These are phyloP conservation scores for Linnemannia exigua DNA, from an alignment of 192 early-diverging fungal species.

Conservation along the genomic window DNA sequence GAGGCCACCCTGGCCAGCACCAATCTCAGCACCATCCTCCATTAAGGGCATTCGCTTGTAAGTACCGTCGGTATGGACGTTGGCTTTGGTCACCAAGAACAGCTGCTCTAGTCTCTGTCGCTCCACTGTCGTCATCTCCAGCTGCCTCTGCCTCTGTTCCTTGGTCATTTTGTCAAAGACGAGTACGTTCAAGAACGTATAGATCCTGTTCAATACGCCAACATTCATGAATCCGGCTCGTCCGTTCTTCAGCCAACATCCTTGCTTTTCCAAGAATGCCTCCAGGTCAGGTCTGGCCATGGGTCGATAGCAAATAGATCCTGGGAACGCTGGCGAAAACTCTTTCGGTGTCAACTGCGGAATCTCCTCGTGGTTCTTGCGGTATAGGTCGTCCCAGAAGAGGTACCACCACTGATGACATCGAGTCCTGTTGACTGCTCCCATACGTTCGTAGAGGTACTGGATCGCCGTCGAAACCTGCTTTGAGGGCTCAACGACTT, in stretches of 20 bases:
- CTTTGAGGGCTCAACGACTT: slow-evolving; percentile 31
- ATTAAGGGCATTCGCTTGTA: slow-evolving; percentile 32
- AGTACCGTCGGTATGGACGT: slow-evolving; percentile 35
- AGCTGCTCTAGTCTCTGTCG: slow-evolving; percentile 37
- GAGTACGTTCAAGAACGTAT: slow-evolving; percentile 68
- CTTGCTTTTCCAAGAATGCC: slow-evolving; percentile 62
- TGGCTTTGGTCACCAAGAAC: slow-evolving; percentile 54
- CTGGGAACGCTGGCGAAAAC: slow-evolving; percentile 76
- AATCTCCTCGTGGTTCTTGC: slow-evolving; percentile 67
- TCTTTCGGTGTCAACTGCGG: slow-evolving; percentile 61
- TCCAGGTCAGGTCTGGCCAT: slow-evolving; percentile 67
- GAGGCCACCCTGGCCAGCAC: not conserved
- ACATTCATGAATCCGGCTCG: slow-evolving; percentile 70
- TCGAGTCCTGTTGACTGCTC: slow-evolving; percentile 45
- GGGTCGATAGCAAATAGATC: slow-evolving; percentile 71
- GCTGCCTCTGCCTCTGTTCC: slow-evolving; percentile 36
- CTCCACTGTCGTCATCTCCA: slow-evolving; percentile 47
- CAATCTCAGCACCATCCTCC: not conserved
- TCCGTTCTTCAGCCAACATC: slow-evolving; percentile 58
- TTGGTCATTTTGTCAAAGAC: slow-evolving; percentile 54
- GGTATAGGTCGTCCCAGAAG: slow-evolving; percentile 78
- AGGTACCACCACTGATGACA: slow-evolving; percentile 74
- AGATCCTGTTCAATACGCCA: slow-evolving; percentile 74
- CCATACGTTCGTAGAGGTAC: slow-evolving; percentile 61
- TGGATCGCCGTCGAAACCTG: slow-evolving; percentile 36